phyloP scores from a whole-genome alignment of 305 asterid genomes.

The Striga hermonthica region DNA sequence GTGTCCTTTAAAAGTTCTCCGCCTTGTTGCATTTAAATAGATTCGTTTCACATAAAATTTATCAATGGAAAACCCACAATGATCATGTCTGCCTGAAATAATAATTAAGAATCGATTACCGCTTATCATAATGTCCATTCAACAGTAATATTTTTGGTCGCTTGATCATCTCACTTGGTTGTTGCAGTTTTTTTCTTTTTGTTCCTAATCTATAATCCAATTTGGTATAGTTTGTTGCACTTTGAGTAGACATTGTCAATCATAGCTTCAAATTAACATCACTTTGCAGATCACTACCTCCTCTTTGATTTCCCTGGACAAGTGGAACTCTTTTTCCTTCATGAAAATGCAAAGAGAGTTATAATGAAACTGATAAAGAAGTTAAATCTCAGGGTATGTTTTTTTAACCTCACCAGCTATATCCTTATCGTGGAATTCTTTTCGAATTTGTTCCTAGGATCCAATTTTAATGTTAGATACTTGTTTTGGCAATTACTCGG shows the following conservation, averaged over 20 bases:
- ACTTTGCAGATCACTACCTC: conserved; percentile 83
- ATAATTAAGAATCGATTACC: neutral
- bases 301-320: conserved; percentile 98
- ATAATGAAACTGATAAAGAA: conserved; percentile 83
- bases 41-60: neutral
- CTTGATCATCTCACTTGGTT: conserved; percentile 32
- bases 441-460: conserved; percentile 17
- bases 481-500: conserved; percentile 7
- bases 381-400: conserved; percentile 70
- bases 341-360: conserved; percentile 69
- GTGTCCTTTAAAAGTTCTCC: neutral
- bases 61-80: neutral
- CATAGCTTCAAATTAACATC: conserved; percentile 18
- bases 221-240: conserved; percentile 1
- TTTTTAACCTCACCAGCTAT: conserved; percentile 18
- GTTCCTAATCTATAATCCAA: neutral
- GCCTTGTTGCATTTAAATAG: neutral
- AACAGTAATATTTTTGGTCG: conserved; percentile 11
- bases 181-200: neutral
- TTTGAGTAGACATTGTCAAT: neutral
- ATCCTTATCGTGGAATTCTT: conserved; percentile 16
- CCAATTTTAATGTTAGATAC: conserved; percentile 11
- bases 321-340: conserved; percentile 96
- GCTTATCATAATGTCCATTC: conserved; percentile 11
- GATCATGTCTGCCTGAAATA: neutral